phyloP scores from a whole-genome alignment of 352 stramenopile species.

The Blastocystis sp. region DNA sequence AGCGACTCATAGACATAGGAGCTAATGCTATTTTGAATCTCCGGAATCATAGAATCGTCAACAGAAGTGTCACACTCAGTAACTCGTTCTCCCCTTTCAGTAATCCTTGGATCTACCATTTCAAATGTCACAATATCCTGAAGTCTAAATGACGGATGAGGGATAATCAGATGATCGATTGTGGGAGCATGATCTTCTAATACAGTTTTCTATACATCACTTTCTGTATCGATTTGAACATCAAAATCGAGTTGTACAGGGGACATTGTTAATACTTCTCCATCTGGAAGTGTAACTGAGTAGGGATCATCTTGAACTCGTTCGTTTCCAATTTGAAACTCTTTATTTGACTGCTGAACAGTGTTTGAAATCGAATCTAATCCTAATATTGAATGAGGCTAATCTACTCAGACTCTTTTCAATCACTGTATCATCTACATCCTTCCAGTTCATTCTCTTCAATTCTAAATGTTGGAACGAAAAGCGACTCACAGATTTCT shows the following conservation, averaged over 20 bases:
- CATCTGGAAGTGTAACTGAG: constrained; percentile 15
- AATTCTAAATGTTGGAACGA: neutral
- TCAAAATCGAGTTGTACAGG: neutral
- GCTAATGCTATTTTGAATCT: neutral
- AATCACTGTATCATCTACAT: neutral
- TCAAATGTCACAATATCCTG: neutral
- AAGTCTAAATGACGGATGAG: neutral
- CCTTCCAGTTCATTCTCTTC: constrained; percentile 25
- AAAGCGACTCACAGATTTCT: neutral
- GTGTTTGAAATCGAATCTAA: constrained; percentile 27
- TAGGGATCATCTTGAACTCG: neutral
- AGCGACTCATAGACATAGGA: neutral
- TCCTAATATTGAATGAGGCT: neutral
- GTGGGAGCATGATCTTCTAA: neutral
- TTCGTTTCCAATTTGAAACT: too few species aligned
- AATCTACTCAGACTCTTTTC: neutral
- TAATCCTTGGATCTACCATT: neutral
- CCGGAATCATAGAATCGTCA: neutral
- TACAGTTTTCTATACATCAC: neutral
- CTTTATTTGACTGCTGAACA: neutral
- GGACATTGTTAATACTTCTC: neutral
- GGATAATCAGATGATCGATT: constrained; percentile 8
- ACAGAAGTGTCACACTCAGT: neutral
- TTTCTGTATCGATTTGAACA: neutral
- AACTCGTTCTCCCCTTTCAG: neutral